phyloP scores from a whole-genome alignment of 148 eudicot species.

The Bassia scoparia region DNA sequence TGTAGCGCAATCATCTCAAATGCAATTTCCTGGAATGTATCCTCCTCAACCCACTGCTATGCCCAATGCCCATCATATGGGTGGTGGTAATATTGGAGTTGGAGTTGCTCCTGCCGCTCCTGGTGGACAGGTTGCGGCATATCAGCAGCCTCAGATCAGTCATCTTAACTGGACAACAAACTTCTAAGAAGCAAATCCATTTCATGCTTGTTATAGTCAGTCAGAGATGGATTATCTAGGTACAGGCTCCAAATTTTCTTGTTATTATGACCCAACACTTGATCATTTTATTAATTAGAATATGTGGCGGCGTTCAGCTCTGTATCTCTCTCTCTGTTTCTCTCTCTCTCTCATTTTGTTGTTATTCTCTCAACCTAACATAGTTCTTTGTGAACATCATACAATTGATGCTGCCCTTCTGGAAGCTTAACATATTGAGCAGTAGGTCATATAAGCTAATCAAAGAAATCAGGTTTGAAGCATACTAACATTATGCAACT shows the following conservation, averaged over 20 bases:
- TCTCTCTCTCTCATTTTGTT: neutral
- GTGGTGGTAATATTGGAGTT: conserved; percentile 53
- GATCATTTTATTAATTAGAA: conserved; percentile 37
- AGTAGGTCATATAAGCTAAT: neutral
- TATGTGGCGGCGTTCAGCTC: conserved; percentile 21
- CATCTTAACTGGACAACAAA: conserved; percentile 73
- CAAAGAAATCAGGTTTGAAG: neutral
- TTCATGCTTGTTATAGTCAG: conserved; percentile 19
- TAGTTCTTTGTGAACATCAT: neutral
- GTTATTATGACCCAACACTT: conserved; percentile 30
- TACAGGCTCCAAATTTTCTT: conserved; percentile 29
- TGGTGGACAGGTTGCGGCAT: conserved; percentile 60
- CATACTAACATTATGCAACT: no score
- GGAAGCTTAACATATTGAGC: neutral
- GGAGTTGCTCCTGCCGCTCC: conserved; percentile 51
- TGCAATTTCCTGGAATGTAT: conserved; percentile 80
- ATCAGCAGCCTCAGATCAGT: conserved; percentile 72
- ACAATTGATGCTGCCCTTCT: neutral
- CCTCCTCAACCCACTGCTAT: conserved; percentile 58
- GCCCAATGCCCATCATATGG: conserved; percentile 70
- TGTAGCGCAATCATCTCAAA: conserved; percentile 68
- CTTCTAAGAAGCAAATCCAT: conserved; percentile 40
- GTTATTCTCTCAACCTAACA: neutral
- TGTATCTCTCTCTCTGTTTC: neutral
- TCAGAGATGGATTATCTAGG: conserved; percentile 28